A percentile compares a stretch with the other conserved stretches of the same genome.
phyloP scores from a whole-genome alignment of 345 rosid genomes.

The Litchi chinensis region DNA sequence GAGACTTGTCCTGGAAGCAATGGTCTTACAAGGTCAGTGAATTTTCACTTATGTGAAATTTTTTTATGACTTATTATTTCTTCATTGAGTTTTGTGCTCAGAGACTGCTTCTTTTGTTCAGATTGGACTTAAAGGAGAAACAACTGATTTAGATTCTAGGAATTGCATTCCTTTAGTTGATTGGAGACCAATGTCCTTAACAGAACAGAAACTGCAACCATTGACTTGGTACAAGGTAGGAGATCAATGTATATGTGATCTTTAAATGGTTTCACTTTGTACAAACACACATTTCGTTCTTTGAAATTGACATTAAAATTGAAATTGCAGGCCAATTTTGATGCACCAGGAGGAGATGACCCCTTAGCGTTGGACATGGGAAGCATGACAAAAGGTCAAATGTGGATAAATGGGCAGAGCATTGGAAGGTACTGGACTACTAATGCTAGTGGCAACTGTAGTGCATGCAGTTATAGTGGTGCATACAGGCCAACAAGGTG shows the following conservation, averaged over 20 bases:
- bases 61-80: not conserved
- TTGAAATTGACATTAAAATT: not conserved
- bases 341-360: conserved; percentile 50
- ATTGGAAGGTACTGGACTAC: conserved; percentile 60
- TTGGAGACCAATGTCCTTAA: conserved; percentile 55
- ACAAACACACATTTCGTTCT: not conserved
- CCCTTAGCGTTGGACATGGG: conserved; percentile 60
- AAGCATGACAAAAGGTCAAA: conserved; percentile 63
- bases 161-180: conserved; percentile 45
- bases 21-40: conserved; percentile 79
- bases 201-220: conserved; percentile 43
- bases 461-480: conserved; percentile 40
- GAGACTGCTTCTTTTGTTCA: conserved; percentile 19
- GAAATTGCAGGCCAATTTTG: conserved; percentile 42
- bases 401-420: conserved; percentile 54
- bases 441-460: conserved; percentile 49
- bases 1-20: conserved; percentile 73
- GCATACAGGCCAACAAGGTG: conserved; percentile 43
- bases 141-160: conserved; percentile 50
- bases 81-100: not conserved
- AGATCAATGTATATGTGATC: not conserved
- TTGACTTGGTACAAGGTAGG: conserved; percentile 87
- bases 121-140: conserved; percentile 87
- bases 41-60: not conserved
- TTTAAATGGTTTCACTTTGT: not conserved